These are phyloP conservation scores for Pseudozyma pruni DNA, from an alignment of 1,284 basidiomycete species.

Conservation along the genomic window DNA sequence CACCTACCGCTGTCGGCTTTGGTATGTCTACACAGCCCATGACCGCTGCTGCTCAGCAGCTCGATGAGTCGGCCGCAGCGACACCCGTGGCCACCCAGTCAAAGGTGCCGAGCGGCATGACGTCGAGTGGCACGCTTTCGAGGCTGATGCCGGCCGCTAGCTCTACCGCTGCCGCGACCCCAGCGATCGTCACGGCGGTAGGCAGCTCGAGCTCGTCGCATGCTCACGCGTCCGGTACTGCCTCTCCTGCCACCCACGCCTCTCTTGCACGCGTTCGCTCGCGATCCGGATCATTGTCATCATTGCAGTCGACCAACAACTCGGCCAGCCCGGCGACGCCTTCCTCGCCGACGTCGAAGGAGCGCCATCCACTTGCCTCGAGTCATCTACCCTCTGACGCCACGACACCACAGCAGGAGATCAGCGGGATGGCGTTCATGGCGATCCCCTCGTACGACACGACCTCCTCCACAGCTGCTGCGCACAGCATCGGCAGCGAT, in stretches of 20 bases:
- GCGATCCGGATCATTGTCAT: slow-evolving; percentile 50
- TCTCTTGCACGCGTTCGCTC: slow-evolving; percentile 29
- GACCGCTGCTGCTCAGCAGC: slow-evolving; percentile 26
- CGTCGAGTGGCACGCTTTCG: slow-evolving; percentile 27
- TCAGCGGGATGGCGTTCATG: slow-evolving; percentile 6
- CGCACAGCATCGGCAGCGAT: slow-evolving; percentile 12
- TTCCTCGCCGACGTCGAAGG: slow-evolving; percentile 24
- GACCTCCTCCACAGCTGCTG: neutral
- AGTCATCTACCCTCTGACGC: slow-evolving; percentile 30
- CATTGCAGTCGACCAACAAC: slow-evolving; percentile 30
- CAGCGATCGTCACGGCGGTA: slow-evolving; percentile 30
- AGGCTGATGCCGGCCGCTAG: slow-evolving; percentile 36
- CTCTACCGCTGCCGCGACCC: slow-evolving; percentile 39
- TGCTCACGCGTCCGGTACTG: slow-evolving; percentile 19
- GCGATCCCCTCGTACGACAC: slow-evolving; percentile 11
- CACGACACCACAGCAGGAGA: slow-evolving; percentile 21
- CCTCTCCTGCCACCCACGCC: slow-evolving; percentile 33
- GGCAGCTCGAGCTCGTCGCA: slow-evolving; percentile 35
- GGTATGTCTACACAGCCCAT: slow-evolving; percentile 21
- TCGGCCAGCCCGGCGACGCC: slow-evolving; percentile 24
- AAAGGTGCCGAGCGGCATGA: slow-evolving; percentile 9
- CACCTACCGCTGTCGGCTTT: slow-evolving; percentile 17
- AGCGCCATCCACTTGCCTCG: slow-evolving; percentile 29
- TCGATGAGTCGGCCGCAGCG: slow-evolving; percentile 18
- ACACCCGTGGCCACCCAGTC: neutral